Percentiles rank a stretch among this genome's conserved stretches.
These are phyloP conservation scores for Pythium sukuiense DNA, from an alignment of 352 stramenopile genomes.

Conservation along the genomic window DNA sequence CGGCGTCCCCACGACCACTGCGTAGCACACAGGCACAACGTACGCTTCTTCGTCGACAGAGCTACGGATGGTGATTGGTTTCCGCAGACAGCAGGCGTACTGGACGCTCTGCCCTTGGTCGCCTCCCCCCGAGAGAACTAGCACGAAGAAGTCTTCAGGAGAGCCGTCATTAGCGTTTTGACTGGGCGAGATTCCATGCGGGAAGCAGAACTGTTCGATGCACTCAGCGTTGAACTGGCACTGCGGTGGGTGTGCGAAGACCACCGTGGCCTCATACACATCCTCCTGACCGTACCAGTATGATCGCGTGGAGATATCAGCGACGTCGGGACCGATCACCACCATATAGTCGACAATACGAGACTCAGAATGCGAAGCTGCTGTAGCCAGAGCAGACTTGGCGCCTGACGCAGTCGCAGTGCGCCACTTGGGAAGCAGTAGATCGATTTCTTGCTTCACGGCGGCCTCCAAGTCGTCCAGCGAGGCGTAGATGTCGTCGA, in stretches of 20 bases:
- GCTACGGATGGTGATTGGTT: constrained; percentile 2
- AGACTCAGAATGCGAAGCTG: neutral
- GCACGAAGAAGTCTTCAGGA: constrained; percentile 25
- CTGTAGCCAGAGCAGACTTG: neutral
- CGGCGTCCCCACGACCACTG: constrained; percentile 20
- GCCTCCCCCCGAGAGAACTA: constrained; percentile 29
- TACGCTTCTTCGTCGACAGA: neutral
- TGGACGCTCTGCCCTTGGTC: constrained; percentile 33
- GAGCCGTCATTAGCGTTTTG: neutral
- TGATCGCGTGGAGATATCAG: constrained; percentile 14
- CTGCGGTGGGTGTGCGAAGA: constrained; percentile 62
- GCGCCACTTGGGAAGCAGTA: constrained; percentile 11
- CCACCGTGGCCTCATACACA: constrained; percentile 55
- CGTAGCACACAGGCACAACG: constrained; percentile 25
- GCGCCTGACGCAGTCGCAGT: neutral
- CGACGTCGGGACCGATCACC: constrained; percentile 27
- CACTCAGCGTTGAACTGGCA: constrained; percentile 68
- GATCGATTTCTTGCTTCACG: constrained; percentile 24
- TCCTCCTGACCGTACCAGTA: constrained; percentile 30
- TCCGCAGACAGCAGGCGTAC: constrained; percentile 32
- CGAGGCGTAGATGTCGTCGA: constrained; percentile 27
- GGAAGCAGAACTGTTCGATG: constrained; percentile 79
- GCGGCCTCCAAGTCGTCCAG: constrained; percentile 28
- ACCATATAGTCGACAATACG: constrained; percentile 27
- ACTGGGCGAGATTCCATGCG: constrained; percentile 30